Base-by-base conservation (phyloP, 108 stramenopile species). In the Skeletonema grethae region DNA sequence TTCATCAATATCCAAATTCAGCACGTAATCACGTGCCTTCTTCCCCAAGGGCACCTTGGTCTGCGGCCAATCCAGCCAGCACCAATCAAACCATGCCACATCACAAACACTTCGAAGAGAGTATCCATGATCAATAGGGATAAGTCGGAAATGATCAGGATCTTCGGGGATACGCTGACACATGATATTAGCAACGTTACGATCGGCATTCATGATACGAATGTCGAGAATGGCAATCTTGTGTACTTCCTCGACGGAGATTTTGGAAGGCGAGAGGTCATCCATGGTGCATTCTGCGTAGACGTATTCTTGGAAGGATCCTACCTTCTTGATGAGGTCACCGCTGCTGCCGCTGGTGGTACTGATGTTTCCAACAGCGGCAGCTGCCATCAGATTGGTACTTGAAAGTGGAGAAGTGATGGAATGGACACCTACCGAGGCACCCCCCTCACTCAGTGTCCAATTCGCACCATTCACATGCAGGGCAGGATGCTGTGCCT, bases 21-120 rank as follows among this genome's bases (percentile, higher is more conserved):
- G 64, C 32, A 95, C 86, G 69, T 92, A 93, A 13, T 92, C 79
- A 34, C 73, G 85, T 10, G 71, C 77, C 43, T 79, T 76, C 30
- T 83, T 70, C 74, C 86, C 85, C 22, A 95, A 48, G 0, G 95
- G 95, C 83, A 92, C 58, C 72, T 95, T 95, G 62, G 95, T 59
- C 77, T 98, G 97, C 5, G 94, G 91, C 96, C 97, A 99, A 72
- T 98, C 96, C 28, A 99, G 80, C 98, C 98, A 99, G 60, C 96
- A 97, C 97, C 96, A 97, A 80, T 99, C 97, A 81, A 95, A 97
- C 96, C 97, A 97, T 5, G 90, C 95, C n/a, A 98, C 95, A 72
- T 97, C 95, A 7, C 92, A 82, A 28, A 84, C 82, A 57, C 92
- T 86, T n/a, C 97, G 85, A 3, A 99, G 86, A 75, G 95, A 96